Base-by-base conservation (phyloP, 192 early-diverging fungal genomes). In the Funneliformis mosseae region DNA sequence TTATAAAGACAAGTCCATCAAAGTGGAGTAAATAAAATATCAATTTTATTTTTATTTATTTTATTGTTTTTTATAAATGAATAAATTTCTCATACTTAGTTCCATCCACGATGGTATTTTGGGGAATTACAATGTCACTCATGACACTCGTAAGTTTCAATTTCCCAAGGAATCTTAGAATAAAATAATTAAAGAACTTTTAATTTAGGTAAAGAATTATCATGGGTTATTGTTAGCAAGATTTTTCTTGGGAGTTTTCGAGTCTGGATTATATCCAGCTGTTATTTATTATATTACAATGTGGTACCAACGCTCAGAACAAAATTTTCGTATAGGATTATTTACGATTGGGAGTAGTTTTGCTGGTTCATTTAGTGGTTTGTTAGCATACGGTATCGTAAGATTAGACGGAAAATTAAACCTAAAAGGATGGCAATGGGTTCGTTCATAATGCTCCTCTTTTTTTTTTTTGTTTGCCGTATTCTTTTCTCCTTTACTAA, bases 311-410 rank as follows among this genome's bases (percentile, higher is more conserved):
- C 86, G 89, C 33, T 61, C 68, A 11, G 90, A 92, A 72, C 87
- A 87, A 60, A 85, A 87, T 11, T 82, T 85, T 55, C 88, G 91
- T 43, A 83, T 89, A 39, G 88, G 87, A n/a, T 38, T 88, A 1
- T 91, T 91, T 79, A 90, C 88, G 81, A 77, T 83, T 64, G 86
- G 83, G 11, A 82, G 87, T 14, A 87, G 86, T 0, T 82, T 92
- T 70, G 88, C 90, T 33, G 88, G 88, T 55, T 88, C 88, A n/a
- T 89, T 92, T 76, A 91, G 90, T 18, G 92, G 91, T 66, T 84
- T 93, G 0, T 80, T 92, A 60, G 93, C 91, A 61, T 93, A 91
- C 83, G 89, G 87, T 79, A 90, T 93, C 62, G 76, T 84, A 33
- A 82, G 86, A 73, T 89, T 93, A 86, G 83, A 92, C 16, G 88